Base-by-base conservation (phyloP, 257 asterid genomes). In the Fraxinus cuspidata region DNA sequence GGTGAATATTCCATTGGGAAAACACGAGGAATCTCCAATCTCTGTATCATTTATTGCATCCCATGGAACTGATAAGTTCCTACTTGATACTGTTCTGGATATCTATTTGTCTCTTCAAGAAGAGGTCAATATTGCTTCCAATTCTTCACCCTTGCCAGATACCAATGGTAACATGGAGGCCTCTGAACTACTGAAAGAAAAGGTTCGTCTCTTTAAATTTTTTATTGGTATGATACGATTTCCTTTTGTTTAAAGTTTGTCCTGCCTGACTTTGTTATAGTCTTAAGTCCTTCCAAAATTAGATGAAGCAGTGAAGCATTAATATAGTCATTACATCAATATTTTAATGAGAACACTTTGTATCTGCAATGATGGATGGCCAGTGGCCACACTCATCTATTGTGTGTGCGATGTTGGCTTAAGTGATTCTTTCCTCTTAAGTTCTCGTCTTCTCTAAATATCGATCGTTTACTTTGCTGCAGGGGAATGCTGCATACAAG, bases 401-500 rank as follows among this genome's bases (percentile, higher is more conserved):
- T 72, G n/a, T 9, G 53, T n/a, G 25, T 27, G 35, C 42, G 32
- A 64, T 53, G 12, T 42, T 65, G 58, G 76, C 37, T 75, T 63
- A 18, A 71, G 27, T 70, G 77, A 70, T 75, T 27, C n/a, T 10
- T 23, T 31, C 69, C 69, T 25, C 69, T 63, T 27, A 3, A 63
- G 71, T 32, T 31, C 18, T 42, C 12, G 15, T 72, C 40, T 51
- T 21, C 40, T 25, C 15, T 53, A 27, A 23, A 63, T 68, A 56
- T 75, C 19, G 7, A 42, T 47, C 5, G 40, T 53, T 66, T 51
- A 29, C 70, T 66, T 71, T 84, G 18, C 49, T 42, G 70, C 89
- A 96, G 99, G 99, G 99, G 73, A 96, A 96, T 87, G 94, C 97
- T 67, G 98, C 99, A 29, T 96, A 77, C 77, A 96, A 93, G 84